phyloP scores from a whole-genome alignment of 805 yeast species.

The Groenewaldozyma salmanticensis region DNA sequence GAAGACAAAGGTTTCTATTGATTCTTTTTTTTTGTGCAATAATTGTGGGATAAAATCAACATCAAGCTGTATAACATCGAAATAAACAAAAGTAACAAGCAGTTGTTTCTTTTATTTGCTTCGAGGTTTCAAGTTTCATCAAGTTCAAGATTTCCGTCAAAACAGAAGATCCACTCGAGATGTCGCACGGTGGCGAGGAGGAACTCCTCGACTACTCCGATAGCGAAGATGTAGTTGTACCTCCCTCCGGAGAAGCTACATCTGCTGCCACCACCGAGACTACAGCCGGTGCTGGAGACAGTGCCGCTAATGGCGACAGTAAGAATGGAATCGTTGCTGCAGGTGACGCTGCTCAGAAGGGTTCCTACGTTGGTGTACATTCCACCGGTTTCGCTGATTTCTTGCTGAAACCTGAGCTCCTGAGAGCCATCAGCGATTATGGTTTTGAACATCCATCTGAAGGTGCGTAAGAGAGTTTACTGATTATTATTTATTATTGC shows the following conservation, averaged over 20 bases:
- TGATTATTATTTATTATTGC: no score
- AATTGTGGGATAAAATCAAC: no score
- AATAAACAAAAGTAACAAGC: no score
- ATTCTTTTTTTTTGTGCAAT: no score
- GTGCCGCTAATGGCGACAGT: slow-evolving; percentile 29
- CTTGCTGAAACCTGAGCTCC: slow-evolving; percentile 88
- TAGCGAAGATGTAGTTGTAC: slow-evolving; percentile 86
- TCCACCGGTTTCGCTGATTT: slow-evolving; percentile 98
- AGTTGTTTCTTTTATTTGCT: neutral
- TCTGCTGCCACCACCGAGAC: slow-evolving; percentile 32
- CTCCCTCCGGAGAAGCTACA: slow-evolving; percentile 39
- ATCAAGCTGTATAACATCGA: no score
- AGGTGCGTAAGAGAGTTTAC: slow-evolving; percentile 62
- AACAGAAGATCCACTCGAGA: slow-evolving; percentile 18
- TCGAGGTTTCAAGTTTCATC: neutral
- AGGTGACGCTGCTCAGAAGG: slow-evolving; percentile 66
- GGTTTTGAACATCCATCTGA: slow-evolving; percentile 99
- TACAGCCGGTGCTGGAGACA: slow-evolving; percentile 20
- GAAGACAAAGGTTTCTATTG: no score
- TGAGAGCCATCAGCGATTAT: slow-evolving; percentile 97
- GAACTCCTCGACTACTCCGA: slow-evolving; percentile 98
- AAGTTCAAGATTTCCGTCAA: neutral
- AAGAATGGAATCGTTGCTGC: no score
- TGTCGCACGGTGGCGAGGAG: slow-evolving; percentile 98
- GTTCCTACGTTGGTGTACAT: slow-evolving; percentile 96